These are phyloP conservation scores for Sarocladium strictum DNA, from an alignment of 2,329 filamentous ascomycete species.

Conservation along the genomic window DNA sequence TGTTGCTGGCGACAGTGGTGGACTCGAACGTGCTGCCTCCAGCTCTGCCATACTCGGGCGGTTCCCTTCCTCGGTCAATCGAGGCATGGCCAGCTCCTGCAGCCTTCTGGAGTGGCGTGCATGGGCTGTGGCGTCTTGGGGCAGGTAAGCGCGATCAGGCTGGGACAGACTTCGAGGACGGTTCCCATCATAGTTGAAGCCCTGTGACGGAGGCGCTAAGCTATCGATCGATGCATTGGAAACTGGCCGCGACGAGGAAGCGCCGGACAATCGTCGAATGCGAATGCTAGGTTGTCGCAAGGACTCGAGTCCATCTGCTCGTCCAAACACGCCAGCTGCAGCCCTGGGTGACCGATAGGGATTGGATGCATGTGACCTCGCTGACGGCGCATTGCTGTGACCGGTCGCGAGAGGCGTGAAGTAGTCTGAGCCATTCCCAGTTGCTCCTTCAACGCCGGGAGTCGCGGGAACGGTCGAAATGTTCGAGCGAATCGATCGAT, in stretches of 20 bases:
- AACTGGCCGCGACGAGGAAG: not conserved
- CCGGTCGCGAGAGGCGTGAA: not conserved
- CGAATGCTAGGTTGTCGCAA: constrained; percentile 5
- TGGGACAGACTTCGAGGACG: constrained; percentile 31
- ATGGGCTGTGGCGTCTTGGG: constrained; percentile 14
- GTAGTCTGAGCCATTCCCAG: not conserved
- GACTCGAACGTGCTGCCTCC: constrained; percentile 14
- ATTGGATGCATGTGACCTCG: not conserved
- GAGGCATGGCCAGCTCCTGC: constrained; percentile 29
- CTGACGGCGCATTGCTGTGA: not conserved
- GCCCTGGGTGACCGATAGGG: not conserved
- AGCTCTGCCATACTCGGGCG: constrained; percentile 30
- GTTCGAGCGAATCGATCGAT: not conserved
- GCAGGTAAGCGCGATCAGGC: constrained; percentile 20
- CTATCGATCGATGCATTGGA: not conserved
- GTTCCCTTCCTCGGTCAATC: constrained; percentile 32
- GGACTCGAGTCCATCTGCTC: not conserved
- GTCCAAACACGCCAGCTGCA: not conserved
- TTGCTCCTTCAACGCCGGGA: not conserved
- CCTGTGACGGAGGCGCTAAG: not conserved
- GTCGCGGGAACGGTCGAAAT: constrained; percentile 3
- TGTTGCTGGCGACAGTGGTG: constrained; percentile 19
- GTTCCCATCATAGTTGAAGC: constrained; percentile 1
- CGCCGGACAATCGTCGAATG: not conserved
- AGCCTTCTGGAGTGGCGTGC: constrained; percentile 24